These are phyloP conservation scores for Hansenula lynferdii DNA, from an alignment of 1,139 yeast species.

Conservation along the genomic window DNA sequence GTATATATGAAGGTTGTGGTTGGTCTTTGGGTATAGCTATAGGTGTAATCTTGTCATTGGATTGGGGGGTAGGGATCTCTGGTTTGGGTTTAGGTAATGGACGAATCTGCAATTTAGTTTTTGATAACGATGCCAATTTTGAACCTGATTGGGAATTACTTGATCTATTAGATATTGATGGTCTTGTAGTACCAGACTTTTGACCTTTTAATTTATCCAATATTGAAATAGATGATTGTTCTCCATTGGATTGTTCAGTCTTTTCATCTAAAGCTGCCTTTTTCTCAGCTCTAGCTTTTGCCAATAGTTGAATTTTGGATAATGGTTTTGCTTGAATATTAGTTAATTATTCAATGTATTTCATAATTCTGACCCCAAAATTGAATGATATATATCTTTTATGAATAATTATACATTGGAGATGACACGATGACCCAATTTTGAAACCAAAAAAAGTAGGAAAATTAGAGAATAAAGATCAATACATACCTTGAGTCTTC, in stretches of 20 bases:
- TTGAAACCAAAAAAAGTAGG: constrained; percentile 2
- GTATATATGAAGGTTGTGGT: constrained; percentile 5
- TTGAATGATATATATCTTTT: constrained; percentile 5
- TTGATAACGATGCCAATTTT: neutral
- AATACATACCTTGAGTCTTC: constrained; percentile 20
- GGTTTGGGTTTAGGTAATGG: neutral
- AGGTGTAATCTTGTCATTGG: too few relatives aligned
- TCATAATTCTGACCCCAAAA: too few relatives aligned
- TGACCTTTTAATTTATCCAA: constrained; percentile 14
- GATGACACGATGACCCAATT: constrained; percentile 9
- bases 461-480: neutral
- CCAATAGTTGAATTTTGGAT: constrained; percentile 45
- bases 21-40: constrained; percentile 4
- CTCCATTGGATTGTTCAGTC: too few relatives aligned
- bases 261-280: too few relatives aligned
- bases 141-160: neutral
- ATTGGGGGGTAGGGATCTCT: too few relatives aligned
- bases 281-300: constrained; percentile 34
- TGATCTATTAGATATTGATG: neutral
- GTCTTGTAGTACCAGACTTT: neutral
- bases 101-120: neutral
- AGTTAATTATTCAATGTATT: too few relatives aligned
- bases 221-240: constrained; percentile 16
- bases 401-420: too few relatives aligned
- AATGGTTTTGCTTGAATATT: constrained; percentile 8